Percentiles rank a stretch among this genome's conserved stretches.
Evolutionary conservation across 805 yeast species (phyloP).

Genomic region (Candida andamanensis): DNA sequence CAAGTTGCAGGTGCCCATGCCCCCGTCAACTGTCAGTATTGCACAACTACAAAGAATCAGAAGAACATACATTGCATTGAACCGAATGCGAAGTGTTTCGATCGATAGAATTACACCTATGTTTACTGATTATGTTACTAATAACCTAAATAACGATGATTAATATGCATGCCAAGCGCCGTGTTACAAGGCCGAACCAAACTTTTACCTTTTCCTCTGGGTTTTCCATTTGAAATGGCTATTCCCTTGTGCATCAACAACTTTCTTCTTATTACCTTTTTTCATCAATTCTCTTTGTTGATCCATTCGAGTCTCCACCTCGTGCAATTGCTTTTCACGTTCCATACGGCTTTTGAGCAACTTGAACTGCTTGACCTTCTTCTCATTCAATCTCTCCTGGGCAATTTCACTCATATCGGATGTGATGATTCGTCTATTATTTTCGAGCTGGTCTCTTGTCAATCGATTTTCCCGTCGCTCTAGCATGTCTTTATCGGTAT

Average conservation of each 20-base stretch:
- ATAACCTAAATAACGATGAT: conserved; percentile 43
- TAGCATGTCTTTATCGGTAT: conserved; percentile 63
- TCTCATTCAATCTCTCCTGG: conserved; percentile 37
- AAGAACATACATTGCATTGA: conserved; percentile 76
- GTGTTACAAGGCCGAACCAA: no score
- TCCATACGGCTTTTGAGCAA: conserved; percentile 60
- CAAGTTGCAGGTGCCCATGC: conserved; percentile 54
- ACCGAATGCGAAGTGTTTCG: conserved; percentile 74
- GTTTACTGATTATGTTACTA: conserved; percentile 74
- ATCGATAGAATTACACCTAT: conserved; percentile 59
- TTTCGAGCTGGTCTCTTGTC: conserved; percentile 53
- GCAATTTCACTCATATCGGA: conserved; percentile 20
- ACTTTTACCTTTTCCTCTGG: conserved; percentile 52
- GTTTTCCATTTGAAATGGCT: conserved; percentile 80
- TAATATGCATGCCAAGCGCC: neutral
- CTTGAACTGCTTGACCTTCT: conserved; percentile 58
- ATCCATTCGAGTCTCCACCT: conserved; percentile 69
- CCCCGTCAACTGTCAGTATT: conserved; percentile 53
- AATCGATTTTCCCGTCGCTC: conserved; percentile 68
- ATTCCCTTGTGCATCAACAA: conserved; percentile 60
- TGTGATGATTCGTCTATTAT: conserved; percentile 25
- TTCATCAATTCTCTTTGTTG: conserved; percentile 80
- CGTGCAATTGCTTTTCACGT: conserved; percentile 61
- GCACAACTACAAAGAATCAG: conserved; percentile 81
- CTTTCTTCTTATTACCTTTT: conserved; percentile 79